Percentiles rank a stretch among this genome's conserved stretches.
Conservation (phyloP, 306 rosid genomes). For the Canavalia ensiformis region DNA sequence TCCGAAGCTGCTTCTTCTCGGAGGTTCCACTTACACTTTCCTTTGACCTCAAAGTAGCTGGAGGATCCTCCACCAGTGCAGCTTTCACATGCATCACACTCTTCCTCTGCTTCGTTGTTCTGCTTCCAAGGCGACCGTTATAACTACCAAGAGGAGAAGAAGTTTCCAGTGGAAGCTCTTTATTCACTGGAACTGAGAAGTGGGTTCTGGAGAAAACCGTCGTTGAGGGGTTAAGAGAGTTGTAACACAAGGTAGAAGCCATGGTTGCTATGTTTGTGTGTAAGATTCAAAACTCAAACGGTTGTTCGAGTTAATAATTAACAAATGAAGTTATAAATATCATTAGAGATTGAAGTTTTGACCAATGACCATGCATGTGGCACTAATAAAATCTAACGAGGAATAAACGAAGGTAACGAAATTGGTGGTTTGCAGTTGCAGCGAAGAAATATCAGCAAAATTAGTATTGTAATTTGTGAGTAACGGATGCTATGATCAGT, state of each 20-base stretch:
- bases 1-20: conserved; percentile 58
- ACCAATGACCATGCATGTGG: neutral
- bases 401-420: neutral
- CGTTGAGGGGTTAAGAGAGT: conserved; percentile 64
- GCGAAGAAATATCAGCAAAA: conserved; percentile 34
- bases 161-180: conserved; percentile 56
- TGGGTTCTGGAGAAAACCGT: conserved; percentile 63
- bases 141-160: conserved; percentile 48
- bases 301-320: neutral
- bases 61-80: conserved; percentile 54
- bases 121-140: conserved; percentile 45
- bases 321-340: neutral
- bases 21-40: conserved; percentile 22
- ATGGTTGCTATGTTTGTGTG: conserved; percentile 31
- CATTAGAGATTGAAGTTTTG: conserved; percentile 28
- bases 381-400: conserved; percentile 1
- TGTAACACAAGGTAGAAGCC: conserved; percentile 67
- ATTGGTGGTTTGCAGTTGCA: conserved; percentile 37
- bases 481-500: neutral
- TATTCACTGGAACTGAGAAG: conserved; percentile 54
- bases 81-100: conserved; percentile 55
- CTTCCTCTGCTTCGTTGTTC: conserved; percentile 52
- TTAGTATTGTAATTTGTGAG: neutral
- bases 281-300: conserved; percentile 26
- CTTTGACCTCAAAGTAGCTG: conserved; percentile 22